These are phyloP conservation scores for Podila horticola DNA, from an alignment of 192 early-diverging fungal species.

Conservation along the genomic window DNA sequence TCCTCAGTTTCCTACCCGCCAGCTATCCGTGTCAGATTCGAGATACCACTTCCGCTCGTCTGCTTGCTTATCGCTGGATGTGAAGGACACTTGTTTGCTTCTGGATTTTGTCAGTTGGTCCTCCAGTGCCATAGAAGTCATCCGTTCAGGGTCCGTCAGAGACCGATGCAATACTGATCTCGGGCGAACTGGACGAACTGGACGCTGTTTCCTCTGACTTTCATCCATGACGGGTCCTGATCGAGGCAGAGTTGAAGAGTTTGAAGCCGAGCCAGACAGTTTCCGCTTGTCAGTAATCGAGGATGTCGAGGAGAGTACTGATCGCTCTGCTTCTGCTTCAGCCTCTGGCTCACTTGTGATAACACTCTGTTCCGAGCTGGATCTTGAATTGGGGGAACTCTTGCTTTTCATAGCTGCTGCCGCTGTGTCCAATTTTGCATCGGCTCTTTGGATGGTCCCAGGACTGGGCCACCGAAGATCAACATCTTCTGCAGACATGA, in stretches of 20 bases:
- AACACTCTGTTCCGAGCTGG: not conserved
- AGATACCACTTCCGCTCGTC: conserved; percentile 24
- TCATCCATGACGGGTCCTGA: conserved; percentile 5
- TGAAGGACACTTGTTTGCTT: conserved; percentile 12
- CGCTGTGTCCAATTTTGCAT: conserved; percentile 15
- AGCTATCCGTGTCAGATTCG: conserved; percentile 33
- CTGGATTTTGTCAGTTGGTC: not conserved
- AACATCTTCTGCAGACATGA: not conserved
- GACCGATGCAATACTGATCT: not conserved
- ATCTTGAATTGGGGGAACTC: not conserved
- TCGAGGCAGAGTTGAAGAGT: not conserved
- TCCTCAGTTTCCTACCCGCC: conserved; percentile 21
- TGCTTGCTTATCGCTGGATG: conserved; percentile 2
- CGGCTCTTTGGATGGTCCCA: conserved; percentile 1
- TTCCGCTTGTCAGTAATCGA: too few relatives aligned
- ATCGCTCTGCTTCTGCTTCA: too few relatives aligned
- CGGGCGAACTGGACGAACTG: not conserved
- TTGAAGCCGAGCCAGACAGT: not conserved
- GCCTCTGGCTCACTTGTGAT: too few relatives aligned
- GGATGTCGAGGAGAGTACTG: not conserved
- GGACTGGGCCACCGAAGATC: conserved; percentile 21
- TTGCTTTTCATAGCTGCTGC: not conserved
- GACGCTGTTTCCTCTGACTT: not conserved
- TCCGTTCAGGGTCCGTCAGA: conserved; percentile 24
- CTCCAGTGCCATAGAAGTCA: not conserved